A percentile compares a stretch with the other conserved stretches of the same genome.
Evolutionary conservation across 441 rosid species (phyloP).

Genomic region (Adansonia madagascariensis): DNA sequence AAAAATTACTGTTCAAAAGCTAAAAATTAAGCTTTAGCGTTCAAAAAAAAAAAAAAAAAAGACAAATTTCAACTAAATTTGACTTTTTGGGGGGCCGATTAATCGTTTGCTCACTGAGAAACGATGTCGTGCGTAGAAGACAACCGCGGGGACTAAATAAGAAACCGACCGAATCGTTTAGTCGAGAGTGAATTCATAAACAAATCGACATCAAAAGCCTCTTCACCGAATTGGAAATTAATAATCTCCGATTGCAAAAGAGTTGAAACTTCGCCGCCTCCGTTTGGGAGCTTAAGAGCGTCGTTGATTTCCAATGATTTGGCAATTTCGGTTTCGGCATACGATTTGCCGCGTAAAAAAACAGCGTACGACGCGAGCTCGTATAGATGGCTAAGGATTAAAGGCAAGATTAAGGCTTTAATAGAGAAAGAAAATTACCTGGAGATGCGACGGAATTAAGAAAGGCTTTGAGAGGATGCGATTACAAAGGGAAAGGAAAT

Average conservation of each 20-base stretch:
- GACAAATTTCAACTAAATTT: not conserved
- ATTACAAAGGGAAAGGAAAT: constrained; percentile 24
- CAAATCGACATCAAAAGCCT: constrained; percentile 35
- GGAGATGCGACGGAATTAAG: constrained; percentile 25
- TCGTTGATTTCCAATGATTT: constrained; percentile 44
- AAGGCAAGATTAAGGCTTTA: not conserved
- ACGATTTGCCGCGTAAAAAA: constrained; percentile 65
- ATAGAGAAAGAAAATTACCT: constrained; percentile 28
- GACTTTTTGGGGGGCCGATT: not conserved
- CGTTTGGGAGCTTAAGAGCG: constrained; percentile 55
- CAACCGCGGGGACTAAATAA: constrained; percentile 78
- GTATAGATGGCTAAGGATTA: constrained; percentile 53
- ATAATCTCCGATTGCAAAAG: constrained; percentile 52
- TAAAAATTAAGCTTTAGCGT: constrained; percentile 25
- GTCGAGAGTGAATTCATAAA: constrained; percentile 62
- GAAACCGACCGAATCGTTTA: constrained; percentile 63
- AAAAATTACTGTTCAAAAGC: constrained; percentile 63
- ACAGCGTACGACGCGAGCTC: constrained; percentile 42
- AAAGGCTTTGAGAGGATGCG: constrained; percentile 9
- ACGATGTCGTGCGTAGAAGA: constrained; percentile 79
- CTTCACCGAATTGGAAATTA: constrained; percentile 27
- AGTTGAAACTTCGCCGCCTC: constrained; percentile 39
- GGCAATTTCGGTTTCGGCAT: constrained; percentile 56
- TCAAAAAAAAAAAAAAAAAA: not conserved
- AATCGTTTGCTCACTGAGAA: constrained; percentile 59